phyloP scores from a whole-genome alignment of 192 early-diverging fungal species.

The Backusella westeae region DNA sequence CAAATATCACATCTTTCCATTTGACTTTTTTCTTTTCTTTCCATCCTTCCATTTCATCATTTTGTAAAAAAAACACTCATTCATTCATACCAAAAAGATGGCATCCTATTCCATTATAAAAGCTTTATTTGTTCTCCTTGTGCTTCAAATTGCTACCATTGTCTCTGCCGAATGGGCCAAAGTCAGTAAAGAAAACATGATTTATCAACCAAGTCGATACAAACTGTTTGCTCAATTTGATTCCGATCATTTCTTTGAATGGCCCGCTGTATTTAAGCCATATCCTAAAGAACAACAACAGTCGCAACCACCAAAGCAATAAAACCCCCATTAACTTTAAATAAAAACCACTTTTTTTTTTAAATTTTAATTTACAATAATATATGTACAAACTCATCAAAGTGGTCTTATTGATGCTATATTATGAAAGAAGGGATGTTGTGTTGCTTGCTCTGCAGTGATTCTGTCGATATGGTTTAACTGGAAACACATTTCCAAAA shows the following conservation, averaged over 20 bases:
- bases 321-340: not conserved
- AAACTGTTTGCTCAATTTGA: constrained; percentile 1
- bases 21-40: not conserved
- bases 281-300: not conserved
- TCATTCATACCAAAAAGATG: not conserved
- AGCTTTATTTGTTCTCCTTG: not conserved
- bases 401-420: not conserved
- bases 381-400: not conserved
- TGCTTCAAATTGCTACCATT: not conserved
- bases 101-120: not conserved
- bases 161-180: not conserved
- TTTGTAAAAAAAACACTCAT: not conserved
- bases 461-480: constrained; percentile 63
- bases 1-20: not conserved
- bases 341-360: not conserved
- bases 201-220: not conserved
- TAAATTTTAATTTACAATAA: not conserved
- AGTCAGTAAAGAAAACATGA: not conserved
- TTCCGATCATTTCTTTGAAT: not conserved
- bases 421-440: constrained; percentile 66
- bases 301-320: not conserved
- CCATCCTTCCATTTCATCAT: not conserved
- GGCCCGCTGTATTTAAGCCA: not conserved
- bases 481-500: constrained; percentile 57
- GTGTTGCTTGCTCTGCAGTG: constrained; percentile 72